Percentiles rank a stretch among this genome's conserved stretches.
phyloP scores from a whole-genome alignment of 1,139 yeast species.

The Pichia cactophila region DNA sequence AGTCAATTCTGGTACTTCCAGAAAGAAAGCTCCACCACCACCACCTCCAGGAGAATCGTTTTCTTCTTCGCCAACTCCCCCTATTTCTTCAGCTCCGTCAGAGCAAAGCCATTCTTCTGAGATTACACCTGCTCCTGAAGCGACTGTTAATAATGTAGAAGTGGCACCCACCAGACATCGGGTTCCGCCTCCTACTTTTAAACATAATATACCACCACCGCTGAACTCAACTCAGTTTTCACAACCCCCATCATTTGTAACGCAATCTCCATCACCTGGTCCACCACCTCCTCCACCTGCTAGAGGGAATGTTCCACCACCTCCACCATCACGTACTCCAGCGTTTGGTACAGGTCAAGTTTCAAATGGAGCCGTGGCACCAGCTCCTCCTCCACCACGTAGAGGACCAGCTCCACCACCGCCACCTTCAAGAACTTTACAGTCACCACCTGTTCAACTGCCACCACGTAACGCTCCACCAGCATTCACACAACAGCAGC shows the following conservation, averaged over 20 bases:
- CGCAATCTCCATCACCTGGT: neutral
- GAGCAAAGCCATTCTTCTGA: constrained; percentile 13
- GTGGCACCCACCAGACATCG: neutral
- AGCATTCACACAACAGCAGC: neutral
- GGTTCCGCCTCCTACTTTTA: neutral
- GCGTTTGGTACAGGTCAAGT: constrained; percentile 2
- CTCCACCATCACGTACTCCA: constrained; percentile 28
- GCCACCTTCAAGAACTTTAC: neutral
- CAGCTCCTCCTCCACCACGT: constrained; percentile 31
- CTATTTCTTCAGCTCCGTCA: neutral
- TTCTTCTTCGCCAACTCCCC: constrained; percentile 14
- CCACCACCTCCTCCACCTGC: constrained; percentile 15
- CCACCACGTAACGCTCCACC: neutral
- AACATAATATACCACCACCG: constrained; percentile 1
- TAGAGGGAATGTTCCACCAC: constrained; percentile 19
- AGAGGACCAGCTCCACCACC: constrained; percentile 3
- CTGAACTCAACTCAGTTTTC: neutral
- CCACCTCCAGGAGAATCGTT: constrained; percentile 21
- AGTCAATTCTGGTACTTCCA: constrained; percentile 14
- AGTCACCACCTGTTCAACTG: constrained; percentile 19
- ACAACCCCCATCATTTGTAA: neutral
- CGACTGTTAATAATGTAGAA: neutral
- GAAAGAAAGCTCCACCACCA: constrained; percentile 27
- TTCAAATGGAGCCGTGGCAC: constrained; percentile 22
- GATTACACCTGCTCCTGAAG: constrained; percentile 2